Base-by-base conservation (phyloP, 805 yeast species). In the Candida krabiensis region DNA sequence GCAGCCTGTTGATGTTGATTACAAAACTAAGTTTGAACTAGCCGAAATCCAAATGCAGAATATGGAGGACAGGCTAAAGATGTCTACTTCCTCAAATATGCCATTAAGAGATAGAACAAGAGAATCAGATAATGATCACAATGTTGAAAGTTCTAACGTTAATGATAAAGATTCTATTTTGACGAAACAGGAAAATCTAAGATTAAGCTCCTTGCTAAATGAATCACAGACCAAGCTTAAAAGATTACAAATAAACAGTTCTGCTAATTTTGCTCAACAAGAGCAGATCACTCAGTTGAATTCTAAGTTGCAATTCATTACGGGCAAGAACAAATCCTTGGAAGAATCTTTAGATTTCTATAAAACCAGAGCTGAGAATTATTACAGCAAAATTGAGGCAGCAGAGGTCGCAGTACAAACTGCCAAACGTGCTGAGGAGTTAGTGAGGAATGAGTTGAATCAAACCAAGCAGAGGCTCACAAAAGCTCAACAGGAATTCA, bases 331-430 rank as follows among this genome's bases (percentile, higher is more conserved):
- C 47, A 52, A 56, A 2, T 82, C 86, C 21, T 63, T 87, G 21
- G 56, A 68, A 1, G 70, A 73, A 26, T 71, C 76, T 21, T 64
- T 83, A 15, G 77, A 75, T 26, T 65, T 83, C 22, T 88, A 85
- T 61, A 83, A 80, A 53, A 61, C 69, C 13, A 74, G 95, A 44
- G 79, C 95, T 23, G 90, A 86, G 24, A 84, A 81, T 44, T 84
- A 86, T 56, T 78, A 73, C 49, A 69, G 71, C 40, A 85, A 86
- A 52, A 67, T 89, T 18, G 95, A 88, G 52, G 73, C 77, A 34
- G 90, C 93, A 2, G 96, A 90, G 55, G 70, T 80, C 33, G 84
- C 86, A 4, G 77, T 84, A 2, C 68, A 73, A 36, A 72, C 79
- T 30, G 78, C 87, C 7, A 70, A 76, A 47, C 67, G 86, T 49